These are phyloP conservation scores for Theobroma grandiflorum DNA, from an alignment of 441 rosid genomes.

Conservation along the genomic window DNA sequence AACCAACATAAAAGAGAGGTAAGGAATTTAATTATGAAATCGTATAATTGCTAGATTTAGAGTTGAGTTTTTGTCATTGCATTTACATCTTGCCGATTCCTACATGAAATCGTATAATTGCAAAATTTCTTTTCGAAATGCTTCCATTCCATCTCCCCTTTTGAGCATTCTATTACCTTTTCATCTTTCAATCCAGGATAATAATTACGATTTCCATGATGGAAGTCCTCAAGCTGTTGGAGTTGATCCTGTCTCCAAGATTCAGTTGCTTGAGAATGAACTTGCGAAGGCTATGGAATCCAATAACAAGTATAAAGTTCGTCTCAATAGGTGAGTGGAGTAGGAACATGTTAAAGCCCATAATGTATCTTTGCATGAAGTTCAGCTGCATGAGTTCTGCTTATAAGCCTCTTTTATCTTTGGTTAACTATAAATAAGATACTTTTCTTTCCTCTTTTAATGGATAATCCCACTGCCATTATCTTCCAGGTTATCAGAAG, in stretches of 20 bases:
- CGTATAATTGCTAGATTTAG: not conserved
- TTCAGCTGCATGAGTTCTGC: not conserved
- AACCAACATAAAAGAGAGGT: slow-evolving; percentile 42
- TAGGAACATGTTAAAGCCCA: not conserved
- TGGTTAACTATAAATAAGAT: not conserved
- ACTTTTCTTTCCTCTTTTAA: not conserved
- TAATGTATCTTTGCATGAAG: slow-evolving; percentile 14
- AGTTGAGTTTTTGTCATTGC: not conserved
- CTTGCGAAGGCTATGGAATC: slow-evolving; percentile 43
- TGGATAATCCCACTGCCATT: not conserved
- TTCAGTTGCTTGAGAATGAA: slow-evolving; percentile 47
- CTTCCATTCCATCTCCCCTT: not conserved
- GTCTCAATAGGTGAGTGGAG: slow-evolving; percentile 43
- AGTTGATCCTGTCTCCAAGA: slow-evolving; percentile 39
- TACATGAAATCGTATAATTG: not conserved
- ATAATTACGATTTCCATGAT: slow-evolving; percentile 19
- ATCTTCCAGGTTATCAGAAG: slow-evolving; percentile 43
- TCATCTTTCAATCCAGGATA: slow-evolving; percentile 34
- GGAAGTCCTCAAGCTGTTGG: slow-evolving; percentile 28
- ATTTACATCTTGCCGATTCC: not conserved
- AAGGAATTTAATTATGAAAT: slow-evolving; percentile 13
- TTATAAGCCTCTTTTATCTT: not conserved
- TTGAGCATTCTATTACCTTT: not conserved
- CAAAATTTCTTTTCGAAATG: not conserved
- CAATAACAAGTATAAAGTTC: slow-evolving; percentile 41